These are phyloP conservation scores for Hibiscus trionum DNA, from an alignment of 345 rosid species.

Conservation along the genomic window DNA sequence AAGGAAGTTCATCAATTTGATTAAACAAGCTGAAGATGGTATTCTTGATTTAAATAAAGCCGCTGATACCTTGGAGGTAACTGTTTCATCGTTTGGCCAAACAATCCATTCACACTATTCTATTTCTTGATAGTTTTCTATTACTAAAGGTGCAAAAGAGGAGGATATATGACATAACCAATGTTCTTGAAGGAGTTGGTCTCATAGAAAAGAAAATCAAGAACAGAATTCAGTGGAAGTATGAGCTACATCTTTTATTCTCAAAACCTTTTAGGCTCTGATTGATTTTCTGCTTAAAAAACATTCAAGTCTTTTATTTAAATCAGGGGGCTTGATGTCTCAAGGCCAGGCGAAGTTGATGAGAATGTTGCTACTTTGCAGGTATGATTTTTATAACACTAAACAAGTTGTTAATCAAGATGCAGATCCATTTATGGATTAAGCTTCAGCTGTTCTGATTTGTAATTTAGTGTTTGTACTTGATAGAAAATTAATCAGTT, in stretches of 20 bases:
- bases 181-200: slow-evolving; percentile 98
- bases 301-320: slow-evolving; percentile 10
- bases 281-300: slow-evolving; percentile 2
- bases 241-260: slow-evolving; percentile 23
- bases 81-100: slow-evolving; percentile 5
- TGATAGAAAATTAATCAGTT: not conserved
- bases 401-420: slow-evolving; percentile 10
- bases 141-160: slow-evolving; percentile 84
- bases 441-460: slow-evolving; percentile 7
- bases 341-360: slow-evolving; percentile 70
- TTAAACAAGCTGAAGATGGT: slow-evolving; percentile 95
- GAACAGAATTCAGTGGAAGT: slow-evolving; percentile 99
- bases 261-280: slow-evolving; percentile 3
- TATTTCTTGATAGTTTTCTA: slow-evolving; percentile 17
- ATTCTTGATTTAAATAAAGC: slow-evolving; percentile 93
- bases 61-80: slow-evolving; percentile 88
- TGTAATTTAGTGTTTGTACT: not conserved
- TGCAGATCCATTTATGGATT: not conserved
- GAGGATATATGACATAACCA: slow-evolving; percentile 95
- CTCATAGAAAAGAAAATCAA: slow-evolving; percentile 94
- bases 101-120: slow-evolving; percentile 1
- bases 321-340: slow-evolving; percentile 80
- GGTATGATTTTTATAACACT: slow-evolving; percentile 34
- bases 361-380: slow-evolving; percentile 71
- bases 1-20: slow-evolving; percentile 92